A percentile compares a stretch with the other conserved stretches of the same genome.
These are phyloP conservation scores for Polymyxa betae DNA, from an alignment of 208 protist genomes.

Conservation along the genomic window DNA sequence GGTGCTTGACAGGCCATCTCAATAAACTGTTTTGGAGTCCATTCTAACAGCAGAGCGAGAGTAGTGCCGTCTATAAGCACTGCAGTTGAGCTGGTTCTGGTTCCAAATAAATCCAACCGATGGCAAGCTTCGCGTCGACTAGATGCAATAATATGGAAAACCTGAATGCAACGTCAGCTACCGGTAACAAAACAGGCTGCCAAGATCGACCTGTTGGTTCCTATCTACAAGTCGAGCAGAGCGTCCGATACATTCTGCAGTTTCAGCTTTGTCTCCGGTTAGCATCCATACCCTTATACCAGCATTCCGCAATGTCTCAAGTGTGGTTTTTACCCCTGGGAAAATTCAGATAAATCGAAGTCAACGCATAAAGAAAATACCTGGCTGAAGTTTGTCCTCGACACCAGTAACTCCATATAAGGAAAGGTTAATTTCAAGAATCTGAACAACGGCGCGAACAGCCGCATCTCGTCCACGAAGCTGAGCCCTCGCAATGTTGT, in stretches of 20 bases:
- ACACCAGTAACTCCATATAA: constrained; percentile 92
- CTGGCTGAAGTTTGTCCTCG: constrained; percentile 96
- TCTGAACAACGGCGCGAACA: constrained; percentile 52
- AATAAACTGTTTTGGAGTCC: constrained; percentile 63
- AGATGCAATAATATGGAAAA: constrained; percentile 44
- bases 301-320: constrained; percentile 93
- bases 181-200: neutral
- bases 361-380: constrained; percentile 69
- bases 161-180: neutral
- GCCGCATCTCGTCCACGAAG: constrained; percentile 24
- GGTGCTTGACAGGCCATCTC: constrained; percentile 75
- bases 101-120: constrained; percentile 29
- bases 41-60: constrained; percentile 32
- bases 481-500: constrained; percentile 46
- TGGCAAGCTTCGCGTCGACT: neutral
- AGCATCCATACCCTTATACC: constrained; percentile 97
- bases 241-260: constrained; percentile 67
- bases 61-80: neutral
- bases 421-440: constrained; percentile 84
- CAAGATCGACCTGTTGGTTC: constrained; percentile 1
- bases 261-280: constrained; percentile 94
- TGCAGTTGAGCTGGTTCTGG: neutral
- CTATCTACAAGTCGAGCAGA: constrained; percentile 60
- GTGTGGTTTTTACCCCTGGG: constrained; percentile 72
- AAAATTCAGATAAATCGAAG: neutral